Evolutionary conservation across 2,329 filamentous ascomycete genomes (phyloP).

Genomic region (Endocalyx cinctus): DNA sequence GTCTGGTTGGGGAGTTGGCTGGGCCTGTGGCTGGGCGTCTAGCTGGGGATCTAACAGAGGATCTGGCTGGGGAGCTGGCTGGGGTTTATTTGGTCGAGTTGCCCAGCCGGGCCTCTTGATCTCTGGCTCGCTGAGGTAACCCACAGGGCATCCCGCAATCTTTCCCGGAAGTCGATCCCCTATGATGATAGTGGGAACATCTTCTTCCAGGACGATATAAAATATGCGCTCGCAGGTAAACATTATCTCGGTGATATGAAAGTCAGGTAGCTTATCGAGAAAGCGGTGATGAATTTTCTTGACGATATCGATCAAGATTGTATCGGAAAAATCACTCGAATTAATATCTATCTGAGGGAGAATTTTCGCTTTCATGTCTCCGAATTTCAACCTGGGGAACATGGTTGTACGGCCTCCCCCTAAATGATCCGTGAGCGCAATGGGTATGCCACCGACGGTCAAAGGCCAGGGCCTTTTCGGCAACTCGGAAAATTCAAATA

Average conservation of each 20-base stretch:
- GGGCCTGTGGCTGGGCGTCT: no score
- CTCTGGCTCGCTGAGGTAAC: conserved; percentile 5
- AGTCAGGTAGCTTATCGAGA: conserved; percentile 1
- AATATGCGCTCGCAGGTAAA: conserved; percentile 7
- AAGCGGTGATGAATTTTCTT: not conserved
- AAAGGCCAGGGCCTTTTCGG: conserved; percentile 6
- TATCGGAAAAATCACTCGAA: conserved; percentile 2
- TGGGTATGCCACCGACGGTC: conserved; percentile 7
- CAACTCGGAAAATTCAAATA: conserved; percentile 6
- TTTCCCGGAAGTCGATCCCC: conserved; percentile 2
- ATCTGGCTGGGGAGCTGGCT: conserved; percentile 3
- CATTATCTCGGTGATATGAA: conserved; percentile 6
- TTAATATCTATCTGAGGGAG: conserved; percentile 1
- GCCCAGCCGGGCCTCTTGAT: conserved; percentile 5
- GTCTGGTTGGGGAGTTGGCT: no score
- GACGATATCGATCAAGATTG: conserved; percentile 2
- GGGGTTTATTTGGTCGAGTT: conserved; percentile 4
- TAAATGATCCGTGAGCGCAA: conserved; percentile 1
- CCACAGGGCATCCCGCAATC: conserved; percentile 5
- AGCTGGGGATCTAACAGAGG: no score
- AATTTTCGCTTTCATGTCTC: conserved; percentile 1
- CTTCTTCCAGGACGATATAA: conserved; percentile 6
- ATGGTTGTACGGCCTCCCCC: conserved; percentile 1
- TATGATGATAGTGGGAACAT: conserved; percentile 2
- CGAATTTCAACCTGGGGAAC: conserved; percentile 1